Evolutionary conservation across 805 yeast species (phyloP).

Genomic region (Metschnikowia lochheadii): DNA sequence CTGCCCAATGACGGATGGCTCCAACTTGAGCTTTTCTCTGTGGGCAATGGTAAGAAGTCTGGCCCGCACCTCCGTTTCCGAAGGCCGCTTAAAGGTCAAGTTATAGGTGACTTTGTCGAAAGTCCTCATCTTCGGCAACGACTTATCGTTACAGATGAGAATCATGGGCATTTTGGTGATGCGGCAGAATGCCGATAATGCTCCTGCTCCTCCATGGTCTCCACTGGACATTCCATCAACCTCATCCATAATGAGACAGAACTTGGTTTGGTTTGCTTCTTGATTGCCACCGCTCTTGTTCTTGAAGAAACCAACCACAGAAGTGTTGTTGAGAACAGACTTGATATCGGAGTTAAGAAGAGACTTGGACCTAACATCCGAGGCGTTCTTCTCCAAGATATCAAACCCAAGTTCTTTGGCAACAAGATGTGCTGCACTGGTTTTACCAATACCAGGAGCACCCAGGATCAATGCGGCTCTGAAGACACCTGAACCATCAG

Average conservation of each 20-base stretch:
- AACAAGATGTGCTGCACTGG: constrained; percentile 74
- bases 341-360: constrained; percentile 65
- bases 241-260: constrained; percentile 94
- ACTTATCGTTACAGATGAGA: constrained; percentile 87
- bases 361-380: constrained; percentile 86
- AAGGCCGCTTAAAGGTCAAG: constrained; percentile 84
- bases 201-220: constrained; percentile 98
- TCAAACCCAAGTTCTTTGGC: constrained; percentile 70
- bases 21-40: constrained; percentile 76
- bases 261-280: constrained; percentile 46
- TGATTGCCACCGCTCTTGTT: constrained; percentile 28
- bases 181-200: constrained; percentile 79
- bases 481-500: constrained; percentile 63
- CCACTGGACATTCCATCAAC: constrained; percentile 99
- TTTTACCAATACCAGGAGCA: constrained; percentile 84
- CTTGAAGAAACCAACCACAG: constrained; percentile 73
- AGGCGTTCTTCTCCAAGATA: constrained; percentile 73
- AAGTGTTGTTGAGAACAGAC: constrained; percentile 72
- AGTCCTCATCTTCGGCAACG: constrained; percentile 92
- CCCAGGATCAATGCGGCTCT: constrained; percentile 86
- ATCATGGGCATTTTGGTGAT: constrained; percentile 87
- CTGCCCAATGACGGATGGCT: constrained; percentile 76
- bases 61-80: constrained; percentile 73
- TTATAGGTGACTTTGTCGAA: constrained; percentile 82
- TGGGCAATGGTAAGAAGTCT: constrained; percentile 87